phyloP scores from a whole-genome alignment of 768 basidiomycete species.

The Fomitopsis serialis region DNA sequence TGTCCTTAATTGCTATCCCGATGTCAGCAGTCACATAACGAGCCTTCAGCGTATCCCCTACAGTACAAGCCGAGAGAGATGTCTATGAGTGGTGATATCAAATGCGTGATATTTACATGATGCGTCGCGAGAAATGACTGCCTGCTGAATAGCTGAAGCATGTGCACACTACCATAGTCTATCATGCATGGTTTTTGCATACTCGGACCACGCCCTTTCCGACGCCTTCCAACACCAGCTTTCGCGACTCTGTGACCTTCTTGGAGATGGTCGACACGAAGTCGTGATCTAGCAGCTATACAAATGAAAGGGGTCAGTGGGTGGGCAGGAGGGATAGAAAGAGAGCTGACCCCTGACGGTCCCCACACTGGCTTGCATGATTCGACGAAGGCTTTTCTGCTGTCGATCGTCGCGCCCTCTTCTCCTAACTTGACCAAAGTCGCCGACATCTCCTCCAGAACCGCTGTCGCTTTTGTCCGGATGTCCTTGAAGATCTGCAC shows the following conservation, averaged over 20 bases:
- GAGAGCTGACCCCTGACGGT: constrained; percentile 27
- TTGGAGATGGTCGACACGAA: constrained; percentile 57
- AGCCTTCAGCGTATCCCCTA: too few species aligned
- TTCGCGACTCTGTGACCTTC: constrained; percentile 63
- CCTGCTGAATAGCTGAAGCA: not conserved
- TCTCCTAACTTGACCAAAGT: constrained; percentile 47
- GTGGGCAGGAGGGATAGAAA: not conserved
- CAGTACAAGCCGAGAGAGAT: not conserved
- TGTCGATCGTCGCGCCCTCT: constrained; percentile 44
- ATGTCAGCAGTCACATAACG: too few species aligned
- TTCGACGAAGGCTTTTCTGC: constrained; percentile 46
- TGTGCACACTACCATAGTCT: too few species aligned
- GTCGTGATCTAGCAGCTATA: constrained; percentile 54
- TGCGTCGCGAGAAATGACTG: not conserved
- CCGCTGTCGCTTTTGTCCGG: constrained; percentile 44
- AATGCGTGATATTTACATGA: not conserved
- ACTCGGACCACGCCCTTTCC: constrained; percentile 65
- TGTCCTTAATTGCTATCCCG: too few species aligned
- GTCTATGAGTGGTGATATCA: constrained; percentile 15
- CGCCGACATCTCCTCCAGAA: constrained; percentile 54
- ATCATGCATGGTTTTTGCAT: constrained; percentile 29
- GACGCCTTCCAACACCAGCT: constrained; percentile 65
- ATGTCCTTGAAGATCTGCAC: constrained; percentile 61
- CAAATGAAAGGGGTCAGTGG: constrained; percentile 2
- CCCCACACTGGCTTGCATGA: constrained; percentile 39